A percentile compares a stretch with the other conserved stretches of the same genome.
phyloP scores from a whole-genome alignment of 148 eudicot species.

The Diospyros kaki region DNA sequence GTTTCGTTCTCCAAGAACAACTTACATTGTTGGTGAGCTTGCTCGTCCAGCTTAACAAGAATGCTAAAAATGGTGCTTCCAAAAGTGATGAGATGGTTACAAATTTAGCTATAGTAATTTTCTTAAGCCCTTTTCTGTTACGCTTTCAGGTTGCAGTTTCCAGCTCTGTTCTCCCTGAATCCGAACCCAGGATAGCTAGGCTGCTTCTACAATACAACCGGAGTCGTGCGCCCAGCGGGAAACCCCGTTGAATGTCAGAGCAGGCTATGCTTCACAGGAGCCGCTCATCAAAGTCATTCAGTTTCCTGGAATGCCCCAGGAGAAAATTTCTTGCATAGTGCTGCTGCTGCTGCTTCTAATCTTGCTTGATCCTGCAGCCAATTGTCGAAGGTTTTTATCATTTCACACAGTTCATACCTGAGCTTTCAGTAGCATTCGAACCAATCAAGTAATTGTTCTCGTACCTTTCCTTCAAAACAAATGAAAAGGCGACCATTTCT shows the following conservation, averaged over 20 bases:
- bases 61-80: not conserved
- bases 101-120: not conserved
- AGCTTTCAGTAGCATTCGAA: not conserved
- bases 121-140: not conserved
- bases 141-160: not conserved
- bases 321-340: slow-evolving; percentile 51
- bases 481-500: slow-evolving; percentile 67
- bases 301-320: slow-evolving; percentile 36
- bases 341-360: slow-evolving; percentile 51
- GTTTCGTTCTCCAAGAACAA: not conserved
- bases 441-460: not conserved
- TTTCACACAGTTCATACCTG: not conserved
- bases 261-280: slow-evolving; percentile 8
- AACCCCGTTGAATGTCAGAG: slow-evolving; percentile 1
- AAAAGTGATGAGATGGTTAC: slow-evolving; percentile 5
- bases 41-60: slow-evolving; percentile 5
- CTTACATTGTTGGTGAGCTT: slow-evolving; percentile 6
- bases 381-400: not conserved
- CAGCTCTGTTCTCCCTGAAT: not conserved
- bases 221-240: not conserved
- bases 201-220: not conserved
- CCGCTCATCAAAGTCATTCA: slow-evolving; percentile 17
- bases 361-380: slow-evolving; percentile 59
- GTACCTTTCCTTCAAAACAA: slow-evolving; percentile 77
- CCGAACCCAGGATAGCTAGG: not conserved